phyloP scores from a whole-genome alignment of 371 early-diverging fungal species.

The Mortierella sp. region DNA sequence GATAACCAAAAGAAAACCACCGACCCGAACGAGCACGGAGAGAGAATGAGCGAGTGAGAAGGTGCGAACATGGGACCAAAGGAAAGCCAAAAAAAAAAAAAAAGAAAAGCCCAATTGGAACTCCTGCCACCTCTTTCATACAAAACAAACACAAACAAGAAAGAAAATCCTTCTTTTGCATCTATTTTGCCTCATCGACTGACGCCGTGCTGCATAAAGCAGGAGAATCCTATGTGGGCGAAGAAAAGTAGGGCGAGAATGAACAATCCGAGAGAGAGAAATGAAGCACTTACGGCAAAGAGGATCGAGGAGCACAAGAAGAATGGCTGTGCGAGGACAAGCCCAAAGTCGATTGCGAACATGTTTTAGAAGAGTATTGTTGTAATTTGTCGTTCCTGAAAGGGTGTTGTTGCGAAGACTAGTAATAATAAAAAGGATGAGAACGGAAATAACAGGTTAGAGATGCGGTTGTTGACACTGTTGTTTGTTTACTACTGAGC shows the following conservation, averaged over 20 bases:
- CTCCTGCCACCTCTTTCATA: not conserved
- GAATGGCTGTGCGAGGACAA: slow-evolving; percentile 50
- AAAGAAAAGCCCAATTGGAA: slow-evolving; percentile 5
- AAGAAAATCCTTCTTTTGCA: not conserved
- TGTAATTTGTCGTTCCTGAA: slow-evolving; percentile 14
- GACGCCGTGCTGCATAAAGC: not conserved
- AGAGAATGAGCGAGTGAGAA: not conserved
- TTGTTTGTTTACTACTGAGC: not conserved
- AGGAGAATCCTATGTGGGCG: not conserved
- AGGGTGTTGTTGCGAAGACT: not conserved
- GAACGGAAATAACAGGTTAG: slow-evolving; percentile 1
- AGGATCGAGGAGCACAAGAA: slow-evolving; percentile 50
- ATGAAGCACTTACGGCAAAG: slow-evolving; percentile 37
- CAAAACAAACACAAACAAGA: not conserved
- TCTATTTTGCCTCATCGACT: not conserved
- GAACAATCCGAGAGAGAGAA: not conserved
- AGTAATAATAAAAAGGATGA: slow-evolving; percentile 14
- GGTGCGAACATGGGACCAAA: too few relatives aligned
- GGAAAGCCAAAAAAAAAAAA: not conserved
- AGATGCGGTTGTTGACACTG: not conserved
- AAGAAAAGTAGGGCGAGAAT: not conserved
- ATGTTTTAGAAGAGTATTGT: slow-evolving; percentile 18
- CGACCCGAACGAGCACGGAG: not conserved
- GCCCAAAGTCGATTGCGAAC: slow-evolving; percentile 28
- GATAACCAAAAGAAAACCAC: not conserved